Base-by-base conservation (phyloP, 441 rosid species). In the Mallotus japonicus region DNA sequence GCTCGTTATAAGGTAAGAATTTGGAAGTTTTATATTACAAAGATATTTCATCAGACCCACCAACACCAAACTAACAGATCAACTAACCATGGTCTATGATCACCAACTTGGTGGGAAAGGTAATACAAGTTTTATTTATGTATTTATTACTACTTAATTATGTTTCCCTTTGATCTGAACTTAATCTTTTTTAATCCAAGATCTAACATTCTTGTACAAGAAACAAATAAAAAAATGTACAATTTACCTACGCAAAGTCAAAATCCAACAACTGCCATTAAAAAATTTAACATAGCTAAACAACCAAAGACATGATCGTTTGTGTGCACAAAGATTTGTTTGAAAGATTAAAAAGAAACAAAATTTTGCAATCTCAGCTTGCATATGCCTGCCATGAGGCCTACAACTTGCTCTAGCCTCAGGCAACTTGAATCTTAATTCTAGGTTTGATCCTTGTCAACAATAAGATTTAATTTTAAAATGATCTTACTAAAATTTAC, bases 41-140 rank as follows among this genome's bases (percentile, higher is more conserved):
- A 19, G 0, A 19, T 37, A 34, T 28, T 60, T 37, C 37, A 73
- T 58, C 76, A 70, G 82, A 73, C 87, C 83, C 73, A 85, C 81
- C 78, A 66, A 79, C 73, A 85, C 81, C 78, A 66, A 79, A 68
- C 58, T 73, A 80, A 71, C 75, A 56, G 86, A 80, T 82, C 79
- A 88, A 82, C 87, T 76, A 83, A 80, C 86, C 70, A 66, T 58
- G 79, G 73, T 74, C 76, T 67, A 10, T 16, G 34, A 46, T 75
- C 77, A 78, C 70, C 77, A 65, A 77, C 71, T 72, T 73, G 28
- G 71, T 73, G 28, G 71, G 20, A 69, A 58, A 73, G 50, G 56
- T 22, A 54, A 60, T 40, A n/a, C 55, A 65, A 69, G 46, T 47
- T 24, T 68, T 42, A 59, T 6, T 17, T 16, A 34, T 28, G 53